These are phyloP conservation scores for Dictyophora rubrovolvata DNA, from an alignment of 768 basidiomycete genomes.

Conservation along the genomic window DNA sequence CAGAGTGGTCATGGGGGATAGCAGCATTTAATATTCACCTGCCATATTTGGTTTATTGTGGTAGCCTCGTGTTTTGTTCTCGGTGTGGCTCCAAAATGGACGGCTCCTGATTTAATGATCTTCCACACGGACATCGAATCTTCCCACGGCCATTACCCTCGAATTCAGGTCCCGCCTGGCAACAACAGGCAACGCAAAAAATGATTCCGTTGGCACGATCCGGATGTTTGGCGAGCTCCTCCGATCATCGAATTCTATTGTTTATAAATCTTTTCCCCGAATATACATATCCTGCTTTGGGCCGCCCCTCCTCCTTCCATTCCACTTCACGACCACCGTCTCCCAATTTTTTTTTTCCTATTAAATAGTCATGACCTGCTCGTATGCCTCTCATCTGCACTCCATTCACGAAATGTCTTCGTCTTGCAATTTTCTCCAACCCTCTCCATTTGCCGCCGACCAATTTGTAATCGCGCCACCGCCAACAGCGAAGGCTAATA, in stretches of 20 bases:
- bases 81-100: not conserved
- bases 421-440: not conserved
- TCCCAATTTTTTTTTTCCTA: not conserved
- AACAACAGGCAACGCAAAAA: not conserved
- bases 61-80: not conserved
- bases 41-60: not conserved
- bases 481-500: not conserved
- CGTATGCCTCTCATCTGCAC: conserved; percentile 1
- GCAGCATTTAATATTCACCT: no score
- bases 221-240: not conserved
- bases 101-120: not conserved
- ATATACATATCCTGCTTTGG: no score
- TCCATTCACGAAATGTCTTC: conserved; percentile 2
- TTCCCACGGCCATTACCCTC: not conserved
- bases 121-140: not conserved
- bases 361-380: not conserved
- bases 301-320: not conserved
- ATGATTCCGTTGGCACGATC: not conserved
- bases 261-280: not conserved
- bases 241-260: not conserved
- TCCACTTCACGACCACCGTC: not conserved
- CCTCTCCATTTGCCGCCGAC: conserved; percentile 8
- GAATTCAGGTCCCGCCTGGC: not conserved
- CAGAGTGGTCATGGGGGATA: not conserved
- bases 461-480: not conserved